Evolutionary conservation across 1,139 yeast species (phyloP), one percentile per base, ranked within the genome.

Genomic region (Blastobotrys indianensis): DNA sequence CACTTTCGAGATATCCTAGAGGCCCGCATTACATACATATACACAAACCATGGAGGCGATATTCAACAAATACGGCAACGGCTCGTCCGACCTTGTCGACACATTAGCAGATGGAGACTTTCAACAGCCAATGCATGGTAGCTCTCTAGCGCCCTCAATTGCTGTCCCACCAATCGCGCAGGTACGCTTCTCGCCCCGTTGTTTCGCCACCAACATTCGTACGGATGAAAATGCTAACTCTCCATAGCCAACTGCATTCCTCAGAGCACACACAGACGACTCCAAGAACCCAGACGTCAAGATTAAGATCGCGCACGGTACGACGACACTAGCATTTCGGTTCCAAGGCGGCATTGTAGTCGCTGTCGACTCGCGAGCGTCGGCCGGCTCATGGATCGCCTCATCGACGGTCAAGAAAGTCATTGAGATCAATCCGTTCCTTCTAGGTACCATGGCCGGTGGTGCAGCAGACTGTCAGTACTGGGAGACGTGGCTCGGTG

Each of bases 391-490:
- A 61, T 92, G 97, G 97, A 84, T 94, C 60, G 98, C 97, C 12
- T 88, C 97, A 23, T 97, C 90, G 67, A 88, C 97, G 1, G 99
- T 92, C 54, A 90, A 92, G 69, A 92, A 92, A 69, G 98, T 92
- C 45, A 90, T 92, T 63, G 92, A 92, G 66, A 92, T 92, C 69
- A 94, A 94, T 67, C 97, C 97, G 44, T 85, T 85, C 63, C 70
- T 92, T 56, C 76, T 92, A 59, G 99, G 99, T 55, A 92, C 99
- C 30, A 82, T 92, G 97, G 99, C 99, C 32, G 99, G 99, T 69
- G 97, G 97, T 73, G 99, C 99, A 44, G 98, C 98, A 25, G 99
- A 92, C 70, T 92, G 99, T 75, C 98, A 94, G 68, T 94, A 76
- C 68, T 92, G 99, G 99, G 97, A 92, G 70, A 87, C 97, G 28